These are phyloP conservation scores for Ramalina peruviana DNA, from an alignment of 495 filamentous ascomycete genomes.

Conservation along the genomic window DNA sequence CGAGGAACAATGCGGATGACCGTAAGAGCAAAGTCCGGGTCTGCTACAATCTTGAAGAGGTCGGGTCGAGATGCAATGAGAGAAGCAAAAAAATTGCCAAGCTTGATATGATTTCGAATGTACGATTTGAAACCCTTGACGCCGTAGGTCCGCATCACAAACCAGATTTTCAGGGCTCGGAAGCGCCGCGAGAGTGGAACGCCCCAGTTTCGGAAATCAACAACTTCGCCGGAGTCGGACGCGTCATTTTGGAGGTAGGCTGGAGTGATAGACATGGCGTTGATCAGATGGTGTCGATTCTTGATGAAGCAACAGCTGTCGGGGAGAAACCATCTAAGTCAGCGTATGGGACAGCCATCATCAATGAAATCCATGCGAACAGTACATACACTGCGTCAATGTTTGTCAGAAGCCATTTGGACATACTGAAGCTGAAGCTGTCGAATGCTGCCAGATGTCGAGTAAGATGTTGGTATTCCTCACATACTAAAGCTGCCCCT, in stretches of 20 bases:
- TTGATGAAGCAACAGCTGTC: slow-evolving; percentile 59
- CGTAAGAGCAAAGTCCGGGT: slow-evolving; percentile 63
- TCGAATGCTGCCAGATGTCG: slow-evolving; percentile 53
- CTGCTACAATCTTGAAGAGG: slow-evolving; percentile 62
- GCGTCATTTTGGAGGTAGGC: slow-evolving; percentile 68
- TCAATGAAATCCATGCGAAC: neutral
- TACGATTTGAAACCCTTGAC: slow-evolving; percentile 59
- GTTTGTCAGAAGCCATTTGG: slow-evolving; percentile 88
- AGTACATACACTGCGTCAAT: slow-evolving; percentile 57
- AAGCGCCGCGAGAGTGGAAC: slow-evolving; percentile 86
- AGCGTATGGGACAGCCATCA: slow-evolving; percentile 1
- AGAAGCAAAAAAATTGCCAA: slow-evolving; percentile 55
- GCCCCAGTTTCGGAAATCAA: slow-evolving; percentile 94
- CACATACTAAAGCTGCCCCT: slow-evolving; percentile 66
- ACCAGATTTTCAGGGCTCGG: slow-evolving; percentile 86
- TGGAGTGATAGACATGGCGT: slow-evolving; percentile 67
- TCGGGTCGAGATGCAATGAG: slow-evolving; percentile 46
- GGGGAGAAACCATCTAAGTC: neutral
- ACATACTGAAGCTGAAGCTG: slow-evolving; percentile 58
- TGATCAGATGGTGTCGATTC: slow-evolving; percentile 55
- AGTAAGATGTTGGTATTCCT: slow-evolving; percentile 63
- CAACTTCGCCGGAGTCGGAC: slow-evolving; percentile 68
- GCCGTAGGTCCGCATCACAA: slow-evolving; percentile 79
- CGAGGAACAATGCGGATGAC: slow-evolving; percentile 41
- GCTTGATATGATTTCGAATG: slow-evolving; percentile 47